These are phyloP conservation scores for Quercus agrifolia DNA, from an alignment of 306 rosid species.

Conservation along the genomic window DNA sequence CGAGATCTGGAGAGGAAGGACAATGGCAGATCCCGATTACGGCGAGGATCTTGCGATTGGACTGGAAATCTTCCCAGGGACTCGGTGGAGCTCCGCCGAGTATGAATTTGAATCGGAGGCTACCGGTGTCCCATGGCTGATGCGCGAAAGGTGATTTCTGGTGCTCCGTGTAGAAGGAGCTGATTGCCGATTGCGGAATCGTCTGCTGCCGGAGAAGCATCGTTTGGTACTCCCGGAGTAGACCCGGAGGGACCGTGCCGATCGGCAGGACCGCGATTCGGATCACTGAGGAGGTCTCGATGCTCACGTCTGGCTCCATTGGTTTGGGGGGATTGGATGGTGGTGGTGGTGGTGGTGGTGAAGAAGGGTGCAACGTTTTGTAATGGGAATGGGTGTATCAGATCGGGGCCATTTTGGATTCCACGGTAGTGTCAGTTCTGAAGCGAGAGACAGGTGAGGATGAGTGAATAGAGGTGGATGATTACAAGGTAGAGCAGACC, in stretches of 20 bases:
- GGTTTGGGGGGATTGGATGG: slow-evolving; percentile 8
- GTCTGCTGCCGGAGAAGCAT: slow-evolving; percentile 78
- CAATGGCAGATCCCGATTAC: slow-evolving; percentile 84
- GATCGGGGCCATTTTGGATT: background rate
- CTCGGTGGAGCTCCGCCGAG: slow-evolving; percentile 78
- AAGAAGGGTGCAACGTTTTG: background rate
- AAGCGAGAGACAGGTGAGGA: too few relatives aligned
- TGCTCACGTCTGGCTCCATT: slow-evolving; percentile 97
- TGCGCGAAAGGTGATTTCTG: slow-evolving; percentile 89
- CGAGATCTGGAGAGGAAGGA: slow-evolving; percentile 89
- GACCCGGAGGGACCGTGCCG: slow-evolving; percentile 61
- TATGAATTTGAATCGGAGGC: slow-evolving; percentile 76
- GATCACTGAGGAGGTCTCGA: slow-evolving; percentile 80
- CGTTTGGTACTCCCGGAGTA: slow-evolving; percentile 67
- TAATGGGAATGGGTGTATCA: background rate
- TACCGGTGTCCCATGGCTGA: slow-evolving; percentile 93
- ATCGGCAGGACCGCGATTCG: slow-evolving; percentile 89
- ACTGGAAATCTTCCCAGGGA: slow-evolving; percentile 98
- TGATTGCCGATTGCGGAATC: slow-evolving; percentile 82
- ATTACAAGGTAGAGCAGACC: too few relatives aligned
- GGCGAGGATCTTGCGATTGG: slow-evolving; percentile 84
- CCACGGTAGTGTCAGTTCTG: background rate
- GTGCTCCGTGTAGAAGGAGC: slow-evolving; percentile 88
- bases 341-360: too few relatives aligned
- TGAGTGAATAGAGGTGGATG: too few relatives aligned